Evolutionary conservation across 169 alveolate genomes (phyloP).

Genomic region (Plasmodium yoelii): DNA sequence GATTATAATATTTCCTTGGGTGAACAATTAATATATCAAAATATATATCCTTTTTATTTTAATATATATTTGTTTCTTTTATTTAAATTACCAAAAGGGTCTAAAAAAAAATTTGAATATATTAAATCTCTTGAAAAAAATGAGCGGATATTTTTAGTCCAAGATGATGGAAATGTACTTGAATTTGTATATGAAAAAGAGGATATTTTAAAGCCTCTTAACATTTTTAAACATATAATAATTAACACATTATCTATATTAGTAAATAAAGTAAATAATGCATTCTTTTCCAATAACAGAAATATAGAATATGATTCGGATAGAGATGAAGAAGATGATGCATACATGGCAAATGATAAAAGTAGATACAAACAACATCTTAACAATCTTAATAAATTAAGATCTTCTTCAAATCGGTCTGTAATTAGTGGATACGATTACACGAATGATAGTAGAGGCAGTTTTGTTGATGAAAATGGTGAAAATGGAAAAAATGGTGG

Average conservation of each 20-base stretch:
- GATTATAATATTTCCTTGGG: slow-evolving; percentile 31
- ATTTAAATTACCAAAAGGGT: slow-evolving; percentile 27
- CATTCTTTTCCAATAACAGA: slow-evolving; percentile 7
- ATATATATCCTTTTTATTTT: slow-evolving; percentile 64
- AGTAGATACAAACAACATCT: too few species aligned
- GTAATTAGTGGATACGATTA: neutral
- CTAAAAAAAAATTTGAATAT: slow-evolving; percentile 1
- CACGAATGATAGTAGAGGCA: neutral
- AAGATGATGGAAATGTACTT: slow-evolving; percentile 56
- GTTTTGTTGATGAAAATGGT: neutral
- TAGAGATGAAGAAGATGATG: neutral
- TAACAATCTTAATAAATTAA: too few species aligned
- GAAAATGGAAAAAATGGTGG: too few species aligned
- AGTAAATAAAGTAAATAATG: slow-evolving; percentile 30
- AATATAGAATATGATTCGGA: neutral
- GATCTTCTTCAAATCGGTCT: neutral
- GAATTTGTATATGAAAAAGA: slow-evolving; percentile 58
- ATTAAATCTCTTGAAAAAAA: slow-evolving; percentile 35
- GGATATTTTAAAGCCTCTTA: slow-evolving; percentile 21
- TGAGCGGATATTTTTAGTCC: slow-evolving; percentile 48
- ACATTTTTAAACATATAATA: slow-evolving; percentile 25
- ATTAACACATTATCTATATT: neutral
- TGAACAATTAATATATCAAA: slow-evolving; percentile 44
- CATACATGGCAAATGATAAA: neutral
- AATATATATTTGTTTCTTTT: slow-evolving; percentile 45